Percentiles rank a stretch among this genome's conserved stretches.
Conservation (phyloP, 2,329 filamentous ascomycete species). For the Kalmusia sp. region DNA sequence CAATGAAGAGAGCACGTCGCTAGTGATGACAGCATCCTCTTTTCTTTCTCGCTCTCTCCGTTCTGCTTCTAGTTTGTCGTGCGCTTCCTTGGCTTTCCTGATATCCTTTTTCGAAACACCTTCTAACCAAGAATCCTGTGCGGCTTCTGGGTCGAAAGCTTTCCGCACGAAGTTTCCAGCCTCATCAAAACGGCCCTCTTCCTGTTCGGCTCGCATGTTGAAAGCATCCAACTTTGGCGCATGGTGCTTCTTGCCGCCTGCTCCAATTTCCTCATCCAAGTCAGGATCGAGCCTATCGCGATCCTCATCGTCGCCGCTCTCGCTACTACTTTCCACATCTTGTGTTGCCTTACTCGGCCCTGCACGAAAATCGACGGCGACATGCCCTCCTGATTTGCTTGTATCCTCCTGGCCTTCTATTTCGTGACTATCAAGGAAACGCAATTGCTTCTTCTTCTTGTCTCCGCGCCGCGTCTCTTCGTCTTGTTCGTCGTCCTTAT, state of each 20-base stretch:
- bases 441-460: constrained; percentile 68
- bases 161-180: constrained; percentile 91
- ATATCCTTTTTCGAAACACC: constrained; percentile 95
- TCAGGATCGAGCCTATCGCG: constrained; percentile 71
- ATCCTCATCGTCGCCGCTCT: constrained; percentile 67
- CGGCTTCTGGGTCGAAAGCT: constrained; percentile 84
- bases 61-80: constrained; percentile 83
- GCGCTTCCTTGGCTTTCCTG: constrained; percentile 83
- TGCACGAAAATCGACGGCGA: constrained; percentile 64
- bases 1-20: constrained; percentile 75
- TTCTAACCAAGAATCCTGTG: constrained; percentile 91
- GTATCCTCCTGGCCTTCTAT: constrained; percentile 81
- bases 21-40: constrained; percentile 76
- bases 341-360: constrained; percentile 54
- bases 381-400: constrained; percentile 76
- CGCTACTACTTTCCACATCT: constrained; percentile 67
- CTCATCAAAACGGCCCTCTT: constrained; percentile 92
- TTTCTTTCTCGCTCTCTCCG: constrained; percentile 72
- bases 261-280: constrained; percentile 87
- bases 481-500: constrained; percentile 62
- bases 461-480: constrained; percentile 59
- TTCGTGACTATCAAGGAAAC: constrained; percentile 65
- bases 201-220: constrained; percentile 88
- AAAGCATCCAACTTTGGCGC: constrained; percentile 96
- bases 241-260: constrained; percentile 88